Evolutionary conservation across 2,329 filamentous ascomycete species (phyloP).

Genomic region (Ophiostoma himal-ulmi): DNA sequence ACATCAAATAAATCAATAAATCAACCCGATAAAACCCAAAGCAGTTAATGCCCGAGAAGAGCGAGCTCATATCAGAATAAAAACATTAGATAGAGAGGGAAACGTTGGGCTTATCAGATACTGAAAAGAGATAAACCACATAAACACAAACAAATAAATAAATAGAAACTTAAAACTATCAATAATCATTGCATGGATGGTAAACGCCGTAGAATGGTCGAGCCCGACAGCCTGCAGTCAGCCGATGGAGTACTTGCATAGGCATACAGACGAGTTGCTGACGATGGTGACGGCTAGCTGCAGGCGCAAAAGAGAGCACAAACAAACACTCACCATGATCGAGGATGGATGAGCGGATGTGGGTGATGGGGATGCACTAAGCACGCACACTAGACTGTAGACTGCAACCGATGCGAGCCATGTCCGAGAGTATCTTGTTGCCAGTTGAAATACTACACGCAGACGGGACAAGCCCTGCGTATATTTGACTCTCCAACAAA

Average conservation of each 20-base stretch:
- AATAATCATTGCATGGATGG: not conserved
- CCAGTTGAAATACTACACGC: conserved; percentile 7
- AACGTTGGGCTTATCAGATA: not conserved
- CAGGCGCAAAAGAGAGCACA: conserved; percentile 2
- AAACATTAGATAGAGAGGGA: not conserved
- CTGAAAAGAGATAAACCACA: not conserved
- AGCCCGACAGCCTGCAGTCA: not conserved
- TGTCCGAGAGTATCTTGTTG: not conserved
- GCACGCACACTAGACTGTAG: not conserved
- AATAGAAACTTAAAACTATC: not conserved
- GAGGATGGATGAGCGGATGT: conserved; percentile 1
- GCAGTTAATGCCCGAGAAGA: not conserved
- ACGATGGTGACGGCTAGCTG: conserved; percentile 3
- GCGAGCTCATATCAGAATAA: not conserved
- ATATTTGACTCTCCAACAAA: not conserved
- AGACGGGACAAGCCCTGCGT: not conserved
- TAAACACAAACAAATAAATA: not conserved
- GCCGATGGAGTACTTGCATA: not conserved
- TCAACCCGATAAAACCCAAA: not conserved
- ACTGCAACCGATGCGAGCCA: conserved; percentile 2
- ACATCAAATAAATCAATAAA: not conserved
- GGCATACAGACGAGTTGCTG: not conserved
- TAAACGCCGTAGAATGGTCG: not conserved
- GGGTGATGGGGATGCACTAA: not conserved
- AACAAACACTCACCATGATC: conserved; percentile 2